Evolutionary conservation across 2,329 filamentous ascomycete genomes (phyloP).

Genomic region (Fonsecaea monophora): DNA sequence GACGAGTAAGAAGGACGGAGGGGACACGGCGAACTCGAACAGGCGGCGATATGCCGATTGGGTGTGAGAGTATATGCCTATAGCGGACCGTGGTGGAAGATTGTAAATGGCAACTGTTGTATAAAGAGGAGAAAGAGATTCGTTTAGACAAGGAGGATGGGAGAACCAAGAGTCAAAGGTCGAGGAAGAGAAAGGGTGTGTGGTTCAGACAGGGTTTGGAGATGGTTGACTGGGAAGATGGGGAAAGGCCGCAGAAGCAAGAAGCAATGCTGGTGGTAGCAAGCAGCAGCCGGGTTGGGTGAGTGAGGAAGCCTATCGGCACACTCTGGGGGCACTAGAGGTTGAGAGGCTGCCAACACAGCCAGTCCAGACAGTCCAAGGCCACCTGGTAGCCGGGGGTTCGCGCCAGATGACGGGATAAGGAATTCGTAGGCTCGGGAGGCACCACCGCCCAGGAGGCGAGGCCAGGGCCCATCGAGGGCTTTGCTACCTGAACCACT

Average conservation of each 20-base stretch:
- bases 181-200: conserved; percentile 7
- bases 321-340: conserved; percentile 15
- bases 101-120: background rate
- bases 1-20: conserved; percentile 11
- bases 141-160: conserved; percentile 1
- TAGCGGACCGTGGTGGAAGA: too few relatives aligned
- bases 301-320: conserved; percentile 21
- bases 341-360: conserved; percentile 22
- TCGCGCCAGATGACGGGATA: conserved; percentile 12
- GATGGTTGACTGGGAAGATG: conserved; percentile 7
- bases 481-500: conserved; percentile 4
- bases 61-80: background rate
- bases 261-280: background rate
- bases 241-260: conserved; percentile 19
- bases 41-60: conserved; percentile 3
- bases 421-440: conserved; percentile 13
- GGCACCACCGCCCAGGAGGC: background rate
- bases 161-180: conserved; percentile 7
- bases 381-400: background rate
- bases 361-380: conserved; percentile 20
- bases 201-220: conserved; percentile 10
- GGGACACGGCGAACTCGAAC: conserved; percentile 5
- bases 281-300: conserved; percentile 5
- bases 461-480: background rate
- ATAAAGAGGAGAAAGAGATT: background rate